Evolutionary conservation across 352 stramenopile genomes (phyloP).

Genomic region (Paralagenidium karlingii): DNA sequence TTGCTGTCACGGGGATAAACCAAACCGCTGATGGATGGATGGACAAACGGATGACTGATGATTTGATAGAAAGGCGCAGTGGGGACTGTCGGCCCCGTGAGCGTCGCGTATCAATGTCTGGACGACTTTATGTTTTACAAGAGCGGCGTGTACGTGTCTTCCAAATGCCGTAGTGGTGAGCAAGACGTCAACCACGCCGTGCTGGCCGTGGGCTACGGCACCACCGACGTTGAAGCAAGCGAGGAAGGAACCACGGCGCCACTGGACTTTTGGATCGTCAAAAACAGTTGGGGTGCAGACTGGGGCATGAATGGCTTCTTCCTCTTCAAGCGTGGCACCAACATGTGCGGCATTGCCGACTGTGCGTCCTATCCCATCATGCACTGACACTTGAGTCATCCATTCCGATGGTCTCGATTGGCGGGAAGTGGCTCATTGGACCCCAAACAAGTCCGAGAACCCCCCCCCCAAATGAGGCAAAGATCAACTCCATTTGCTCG

Average conservation of each 20-base stretch:
- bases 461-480: too few species aligned
- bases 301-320: conserved; percentile 97
- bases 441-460: conserved; percentile 8
- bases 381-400: too few species aligned
- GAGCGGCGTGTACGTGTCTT: conserved; percentile 78
- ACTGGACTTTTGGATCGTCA: conserved; percentile 98
- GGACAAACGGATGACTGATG: too few species aligned
- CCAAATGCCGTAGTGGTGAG: conserved; percentile 65
- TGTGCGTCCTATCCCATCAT: conserved; percentile 80
- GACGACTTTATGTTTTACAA: conserved; percentile 86
- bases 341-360: conserved; percentile 83
- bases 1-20: too few species aligned
- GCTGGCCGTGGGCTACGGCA: conserved; percentile 94
- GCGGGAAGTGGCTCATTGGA: conserved; percentile 1
- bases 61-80: conserved; percentile 57
- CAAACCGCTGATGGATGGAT: conserved; percentile 30
- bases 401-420: neutral
- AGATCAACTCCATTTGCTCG: too few species aligned
- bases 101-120: conserved; percentile 79
- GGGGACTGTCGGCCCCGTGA: conserved; percentile 52
- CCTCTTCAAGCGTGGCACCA: conserved; percentile 83
- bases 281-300: conserved; percentile 90
- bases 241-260: conserved; percentile 69
- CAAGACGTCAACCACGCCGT: conserved; percentile 88
- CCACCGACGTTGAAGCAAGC: too few species aligned